A percentile compares a stretch with the other conserved stretches of the same genome.
Conservation (phyloP, 768 basidiomycete genomes). For the Neoboletus brunneissimus region DNA sequence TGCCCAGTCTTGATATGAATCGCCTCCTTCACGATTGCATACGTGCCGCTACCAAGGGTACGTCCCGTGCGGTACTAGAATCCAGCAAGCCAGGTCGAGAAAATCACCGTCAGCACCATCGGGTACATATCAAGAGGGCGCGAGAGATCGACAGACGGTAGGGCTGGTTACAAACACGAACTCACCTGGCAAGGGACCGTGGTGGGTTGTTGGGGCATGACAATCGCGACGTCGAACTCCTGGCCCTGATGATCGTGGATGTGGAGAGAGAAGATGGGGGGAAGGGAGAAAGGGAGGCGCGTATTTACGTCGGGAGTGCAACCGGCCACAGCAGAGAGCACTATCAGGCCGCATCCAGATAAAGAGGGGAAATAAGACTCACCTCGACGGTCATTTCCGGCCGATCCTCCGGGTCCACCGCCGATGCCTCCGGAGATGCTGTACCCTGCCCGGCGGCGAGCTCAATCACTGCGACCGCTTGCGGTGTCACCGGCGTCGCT, state of each 20-base stretch:
- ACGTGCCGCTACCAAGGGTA: conserved; percentile 88
- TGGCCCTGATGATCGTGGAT: conserved; percentile 15
- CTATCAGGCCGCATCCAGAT: conserved; percentile 9
- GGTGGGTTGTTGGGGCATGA: conserved; percentile 33
- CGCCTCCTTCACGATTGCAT: conserved; percentile 94
- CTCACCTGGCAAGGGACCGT: conserved; percentile 50
- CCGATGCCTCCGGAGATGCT: conserved; percentile 26
- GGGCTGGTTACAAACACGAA: not conserved
- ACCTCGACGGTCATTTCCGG: conserved; percentile 27
- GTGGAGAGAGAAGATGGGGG: conserved; percentile 8
- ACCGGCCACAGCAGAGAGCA: conserved; percentile 13
- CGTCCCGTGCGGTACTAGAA: conserved; percentile 81
- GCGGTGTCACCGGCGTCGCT: conserved; percentile 26
- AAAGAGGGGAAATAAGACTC: not conserved
- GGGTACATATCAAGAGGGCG: not conserved
- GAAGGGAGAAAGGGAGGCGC: not conserved
- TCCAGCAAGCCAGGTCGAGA: not conserved
- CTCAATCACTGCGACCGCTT: conserved; percentile 7
- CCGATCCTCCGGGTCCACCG: conserved; percentile 21
- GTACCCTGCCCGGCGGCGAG: conserved; percentile 12
- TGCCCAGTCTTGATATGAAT: conserved; percentile 90
- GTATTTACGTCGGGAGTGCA: conserved; percentile 15
- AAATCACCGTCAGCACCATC: conserved; percentile 7
- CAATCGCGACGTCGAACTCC: conserved; percentile 6
- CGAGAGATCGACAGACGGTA: not conserved